phyloP scores from a whole-genome alignment of 2,329 filamentous ascomycete genomes.

The Neofusicoccum cordaticola region DNA sequence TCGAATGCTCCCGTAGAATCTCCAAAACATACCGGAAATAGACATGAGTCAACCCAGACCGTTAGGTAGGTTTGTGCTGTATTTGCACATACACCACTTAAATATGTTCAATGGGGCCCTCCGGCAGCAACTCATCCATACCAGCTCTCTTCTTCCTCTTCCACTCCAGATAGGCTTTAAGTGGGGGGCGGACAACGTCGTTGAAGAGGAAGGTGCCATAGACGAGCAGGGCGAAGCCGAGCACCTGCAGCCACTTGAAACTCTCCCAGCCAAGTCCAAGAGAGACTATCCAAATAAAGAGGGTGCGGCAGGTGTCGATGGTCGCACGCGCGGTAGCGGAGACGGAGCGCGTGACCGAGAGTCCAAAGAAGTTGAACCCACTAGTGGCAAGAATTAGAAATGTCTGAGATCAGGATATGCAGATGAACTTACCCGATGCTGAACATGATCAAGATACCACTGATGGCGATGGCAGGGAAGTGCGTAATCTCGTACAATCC shows the following conservation, averaged over 20 bases:
- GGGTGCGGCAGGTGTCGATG: conserved; percentile 93
- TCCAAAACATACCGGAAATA: neutral
- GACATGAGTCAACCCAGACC: neutral
- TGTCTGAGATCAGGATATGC: neutral
- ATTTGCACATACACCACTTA: neutral
- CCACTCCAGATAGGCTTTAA: conserved; percentile 62
- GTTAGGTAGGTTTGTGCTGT: neutral
- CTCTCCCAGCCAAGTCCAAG: conserved; percentile 92
- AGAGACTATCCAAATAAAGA: conserved; percentile 97
- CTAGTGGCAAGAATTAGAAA: conserved; percentile 43
- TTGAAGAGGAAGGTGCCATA: conserved; percentile 98
- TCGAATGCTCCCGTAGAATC: neutral
- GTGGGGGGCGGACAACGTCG: conserved; percentile 80
- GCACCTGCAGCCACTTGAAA: conserved; percentile 95
- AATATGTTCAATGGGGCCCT: conserved; percentile 77
- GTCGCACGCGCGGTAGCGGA: conserved; percentile 92
- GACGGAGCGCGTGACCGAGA: conserved; percentile 85
- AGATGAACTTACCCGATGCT: conserved; percentile 74
- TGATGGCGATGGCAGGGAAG: conserved; percentile 67
- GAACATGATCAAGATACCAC: conserved; percentile 90
- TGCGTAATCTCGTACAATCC: conserved; percentile 77
- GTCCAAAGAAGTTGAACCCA: conserved; percentile 97
- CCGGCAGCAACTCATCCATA: conserved; percentile 63
- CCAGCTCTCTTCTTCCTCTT: conserved; percentile 30
- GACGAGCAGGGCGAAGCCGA: conserved; percentile 83